Evolutionary conservation across 2,329 filamentous ascomycete genomes (phyloP).

Genomic region (Aspergillus latus): DNA sequence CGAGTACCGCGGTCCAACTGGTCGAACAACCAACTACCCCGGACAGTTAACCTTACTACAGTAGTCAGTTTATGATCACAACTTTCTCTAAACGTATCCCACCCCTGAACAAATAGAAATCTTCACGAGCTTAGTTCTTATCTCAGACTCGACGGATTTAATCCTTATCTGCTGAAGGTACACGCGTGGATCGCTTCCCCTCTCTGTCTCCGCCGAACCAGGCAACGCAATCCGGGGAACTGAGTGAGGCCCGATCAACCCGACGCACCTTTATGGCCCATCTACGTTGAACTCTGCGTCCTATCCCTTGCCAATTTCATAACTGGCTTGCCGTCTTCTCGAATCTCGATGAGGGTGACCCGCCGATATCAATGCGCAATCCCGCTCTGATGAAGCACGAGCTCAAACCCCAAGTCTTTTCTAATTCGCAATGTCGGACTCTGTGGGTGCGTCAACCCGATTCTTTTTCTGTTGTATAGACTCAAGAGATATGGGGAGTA

Average conservation of each 20-base stretch:
- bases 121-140: not conserved
- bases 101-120: not conserved
- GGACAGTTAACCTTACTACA: conserved; percentile 9
- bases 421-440: conserved; percentile 45
- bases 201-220: conserved; percentile 2
- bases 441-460: conserved; percentile 41
- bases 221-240: conserved; percentile 22
- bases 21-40: conserved; percentile 10
- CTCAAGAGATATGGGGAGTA: not conserved
- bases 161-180: not conserved
- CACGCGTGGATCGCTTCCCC: conserved; percentile 1
- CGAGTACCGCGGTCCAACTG: conserved; percentile 36
- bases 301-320: not conserved
- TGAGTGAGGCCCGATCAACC: not conserved
- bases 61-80: conserved; percentile 2
- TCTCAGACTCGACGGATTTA: not conserved
- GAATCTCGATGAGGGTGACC: conserved; percentile 29
- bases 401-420: conserved; percentile 15
- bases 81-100: not conserved
- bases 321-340: not conserved
- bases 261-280: not conserved
- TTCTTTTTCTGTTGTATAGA: not conserved
- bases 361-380: conserved; percentile 27
- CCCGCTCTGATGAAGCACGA: conserved; percentile 37
- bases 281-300: not conserved